Evolutionary conservation across 2,329 filamentous ascomycete species (phyloP), one percentile per base, ranked within the genome.

Genomic region (Cercospora canescens): DNA sequence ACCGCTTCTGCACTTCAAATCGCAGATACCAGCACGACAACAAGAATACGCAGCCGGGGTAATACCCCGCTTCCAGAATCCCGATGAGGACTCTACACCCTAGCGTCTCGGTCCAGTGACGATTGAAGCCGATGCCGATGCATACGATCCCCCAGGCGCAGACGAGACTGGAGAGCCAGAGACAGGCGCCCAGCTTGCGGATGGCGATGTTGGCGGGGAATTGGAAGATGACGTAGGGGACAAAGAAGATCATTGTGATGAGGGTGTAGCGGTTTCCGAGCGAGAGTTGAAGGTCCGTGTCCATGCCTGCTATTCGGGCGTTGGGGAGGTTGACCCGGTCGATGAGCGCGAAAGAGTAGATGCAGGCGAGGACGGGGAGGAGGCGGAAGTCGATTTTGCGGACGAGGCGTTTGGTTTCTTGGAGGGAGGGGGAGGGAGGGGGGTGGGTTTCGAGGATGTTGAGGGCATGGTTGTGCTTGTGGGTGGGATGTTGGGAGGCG

Each of bases 201-300:
- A 80, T 69, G 1, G 79, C 60, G 11, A 79, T 62, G 60, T 79
- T 80, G 2, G 67, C 67, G 2, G 68, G 66, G 28, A 69, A 63
- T 32, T 70, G 64, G n/a, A 65, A 65, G 4, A 58, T 65, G 8
- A 65, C 63, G 18, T 75, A 75, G 5, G 72, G 70, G 6, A 74
- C 60, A 67, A 79, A 80, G 70, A 80, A 80, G 52, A 79, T 70
- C 63, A 78, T 75, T 1, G 79, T 70, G 6, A 77, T 76, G 57
- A 79, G 73, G 30, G 78, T 79, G 69, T 79, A 80, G 28, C 77
- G 72, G 16, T 76, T 69, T 6, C 73, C 74, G 18, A 67, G 58
- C 6, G 65, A 63, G 6, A 70, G 41, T 30, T 48, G 34, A 1
- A 80, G 71, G 41, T 80, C 79, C 50, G 75, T 39, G 52, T 62